Percentiles rank a stretch among this genome's conserved stretches.
phyloP scores from a whole-genome alignment of 2,329 filamentous ascomycete species.

The Aspergillus sp. region DNA sequence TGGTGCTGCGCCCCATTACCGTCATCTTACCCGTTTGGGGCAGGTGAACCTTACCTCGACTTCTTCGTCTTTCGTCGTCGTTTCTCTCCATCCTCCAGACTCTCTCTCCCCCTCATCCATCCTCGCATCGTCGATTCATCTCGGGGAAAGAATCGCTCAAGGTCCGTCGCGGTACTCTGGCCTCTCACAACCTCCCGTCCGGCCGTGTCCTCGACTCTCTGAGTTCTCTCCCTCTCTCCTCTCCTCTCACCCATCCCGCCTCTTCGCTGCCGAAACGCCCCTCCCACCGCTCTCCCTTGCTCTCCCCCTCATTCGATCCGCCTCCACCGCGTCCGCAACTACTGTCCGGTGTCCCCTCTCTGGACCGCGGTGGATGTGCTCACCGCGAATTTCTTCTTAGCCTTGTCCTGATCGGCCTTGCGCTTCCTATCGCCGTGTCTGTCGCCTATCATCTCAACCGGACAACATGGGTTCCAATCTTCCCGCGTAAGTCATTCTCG shows the following conservation, averaged over 20 bases:
- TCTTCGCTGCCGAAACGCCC: not conserved
- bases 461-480: slow-evolving; percentile 57
- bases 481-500: slow-evolving; percentile 55
- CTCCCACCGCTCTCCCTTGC: slow-evolving; percentile 2
- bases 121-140: too few species aligned
- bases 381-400: slow-evolving; percentile 26
- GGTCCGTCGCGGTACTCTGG: too few species aligned
- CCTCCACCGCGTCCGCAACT: slow-evolving; percentile 8
- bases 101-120: too few species aligned
- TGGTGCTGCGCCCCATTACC: too few species aligned
- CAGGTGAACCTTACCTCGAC: not conserved
- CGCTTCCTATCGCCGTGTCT: slow-evolving; percentile 22
- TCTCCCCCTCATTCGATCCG: slow-evolving; percentile 7
- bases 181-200: slow-evolving; percentile 5
- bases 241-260: not conserved
- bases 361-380: slow-evolving; percentile 33
- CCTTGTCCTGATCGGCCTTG: slow-evolving; percentile 36
- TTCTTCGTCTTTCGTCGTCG: slow-evolving; percentile 5
- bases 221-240: not conserved
- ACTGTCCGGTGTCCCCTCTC: slow-evolving; percentile 11
- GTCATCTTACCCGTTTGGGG: too few species aligned
- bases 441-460: slow-evolving; percentile 14
- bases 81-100: too few species aligned
- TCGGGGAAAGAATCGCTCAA: too few species aligned
- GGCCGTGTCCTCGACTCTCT: not conserved